phyloP scores from a whole-genome alignment of 1,284 basidiomycete genomes.

The Phlebopus sp. region DNA sequence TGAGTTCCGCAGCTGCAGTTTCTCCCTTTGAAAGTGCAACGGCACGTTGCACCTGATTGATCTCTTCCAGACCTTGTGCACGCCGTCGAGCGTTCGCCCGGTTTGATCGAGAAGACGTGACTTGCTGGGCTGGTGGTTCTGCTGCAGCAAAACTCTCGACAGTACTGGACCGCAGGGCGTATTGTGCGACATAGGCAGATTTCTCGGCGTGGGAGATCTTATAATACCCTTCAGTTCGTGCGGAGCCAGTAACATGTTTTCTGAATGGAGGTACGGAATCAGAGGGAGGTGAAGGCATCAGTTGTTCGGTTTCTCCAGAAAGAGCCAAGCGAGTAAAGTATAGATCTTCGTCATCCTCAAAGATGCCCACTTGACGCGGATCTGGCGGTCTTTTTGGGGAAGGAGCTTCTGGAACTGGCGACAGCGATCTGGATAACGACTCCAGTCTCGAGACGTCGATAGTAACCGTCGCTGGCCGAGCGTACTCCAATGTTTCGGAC shows the following conservation, averaged over 20 bases:
- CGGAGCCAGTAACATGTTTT: constrained; percentile 77
- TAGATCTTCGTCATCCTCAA: constrained; percentile 89
- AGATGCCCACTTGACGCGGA: constrained; percentile 57
- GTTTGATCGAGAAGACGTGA: constrained; percentile 86
- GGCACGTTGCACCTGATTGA: constrained; percentile 79
- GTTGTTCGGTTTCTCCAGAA: constrained; percentile 29
- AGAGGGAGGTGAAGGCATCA: constrained; percentile 31
- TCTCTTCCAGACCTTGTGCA: constrained; percentile 92
- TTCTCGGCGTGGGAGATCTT: constrained; percentile 92
- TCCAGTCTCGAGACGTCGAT: constrained; percentile 46
- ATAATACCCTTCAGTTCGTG: constrained; percentile 93
- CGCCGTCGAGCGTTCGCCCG: constrained; percentile 93
- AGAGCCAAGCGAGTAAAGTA: constrained; percentile 78
- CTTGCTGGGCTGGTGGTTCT: constrained; percentile 48
- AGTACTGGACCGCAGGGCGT: constrained; percentile 55
- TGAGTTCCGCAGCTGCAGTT: constrained; percentile 59
- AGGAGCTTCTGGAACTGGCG: constrained; percentile 37
- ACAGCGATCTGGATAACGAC: constrained; percentile 44
- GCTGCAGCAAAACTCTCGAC: constrained; percentile 37
- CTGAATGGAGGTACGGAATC: constrained; percentile 47
- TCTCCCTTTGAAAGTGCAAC: constrained; percentile 75
- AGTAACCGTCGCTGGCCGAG: constrained; percentile 48
- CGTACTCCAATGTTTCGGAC: constrained; percentile 49
- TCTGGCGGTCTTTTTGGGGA: constrained; percentile 53
- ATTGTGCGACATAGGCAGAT: constrained; percentile 82